A percentile compares a stretch with the other conserved stretches of the same genome.
phyloP scores from a whole-genome alignment of 371 early-diverging fungal genomes.

The Lichtheimia ornata region DNA sequence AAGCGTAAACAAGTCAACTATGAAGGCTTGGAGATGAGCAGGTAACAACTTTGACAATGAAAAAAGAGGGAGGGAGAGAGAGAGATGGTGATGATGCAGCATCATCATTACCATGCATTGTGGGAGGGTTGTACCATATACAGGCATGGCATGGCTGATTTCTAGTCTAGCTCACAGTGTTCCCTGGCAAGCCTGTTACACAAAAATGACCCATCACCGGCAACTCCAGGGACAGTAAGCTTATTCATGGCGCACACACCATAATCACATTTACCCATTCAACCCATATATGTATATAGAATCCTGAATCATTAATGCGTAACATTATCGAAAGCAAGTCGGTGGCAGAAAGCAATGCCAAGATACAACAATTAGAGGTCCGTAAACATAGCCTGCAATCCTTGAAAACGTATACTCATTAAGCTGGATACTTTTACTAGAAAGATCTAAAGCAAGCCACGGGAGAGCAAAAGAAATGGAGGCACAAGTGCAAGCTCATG shows the following conservation, averaged over 20 bases:
- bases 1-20: constrained; percentile 42
- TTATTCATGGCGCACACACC: not conserved
- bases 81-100: no score
- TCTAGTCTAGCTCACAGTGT: constrained; percentile 15
- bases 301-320: constrained; percentile 1
- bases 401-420: not conserved
- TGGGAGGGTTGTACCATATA: constrained; percentile 7
- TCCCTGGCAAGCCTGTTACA: constrained; percentile 13
- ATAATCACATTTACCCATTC: not conserved
- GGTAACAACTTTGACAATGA: constrained; percentile 4
- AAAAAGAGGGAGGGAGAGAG: not conserved
- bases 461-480: constrained; percentile 14
- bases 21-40: constrained; percentile 26
- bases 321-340: constrained; percentile 8
- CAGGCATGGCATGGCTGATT: constrained; percentile 1
- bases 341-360: constrained; percentile 10
- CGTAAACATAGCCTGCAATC: not conserved
- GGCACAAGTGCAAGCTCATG: constrained; percentile 32
- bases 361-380: constrained; percentile 8
- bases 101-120: not conserved
- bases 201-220: constrained; percentile 12
- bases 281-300: not conserved
- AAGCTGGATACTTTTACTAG: not conserved
- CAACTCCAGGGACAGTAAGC: not conserved
- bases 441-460: constrained; percentile 11